A percentile compares a stretch with the other conserved stretches of the same genome.
Evolutionary conservation across 495 filamentous ascomycete genomes (phyloP).

Genomic region (Hypoxylon lienhwacheense): DNA sequence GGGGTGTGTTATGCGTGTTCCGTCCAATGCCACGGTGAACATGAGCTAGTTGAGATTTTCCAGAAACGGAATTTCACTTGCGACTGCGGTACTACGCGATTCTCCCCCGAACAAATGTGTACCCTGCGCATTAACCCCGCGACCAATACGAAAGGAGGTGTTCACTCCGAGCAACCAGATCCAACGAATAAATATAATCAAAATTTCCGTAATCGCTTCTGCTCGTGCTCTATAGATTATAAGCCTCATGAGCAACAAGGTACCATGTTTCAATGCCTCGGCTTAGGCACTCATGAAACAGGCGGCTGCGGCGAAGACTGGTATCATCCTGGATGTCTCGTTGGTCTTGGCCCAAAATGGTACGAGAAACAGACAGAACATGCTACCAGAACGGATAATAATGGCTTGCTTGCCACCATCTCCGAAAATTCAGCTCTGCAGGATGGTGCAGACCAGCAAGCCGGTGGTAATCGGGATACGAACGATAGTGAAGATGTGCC

Average conservation of each 20-base stretch:
- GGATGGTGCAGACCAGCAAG: slow-evolving; percentile 20
- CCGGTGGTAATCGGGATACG: slow-evolving; percentile 27
- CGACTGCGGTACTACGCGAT: slow-evolving; percentile 89
- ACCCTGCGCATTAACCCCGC: slow-evolving; percentile 71
- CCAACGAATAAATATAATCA: slow-evolving; percentile 86
- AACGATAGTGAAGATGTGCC: slow-evolving; percentile 54
- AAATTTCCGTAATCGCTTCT: slow-evolving; percentile 92
- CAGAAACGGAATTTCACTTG: slow-evolving; percentile 92
- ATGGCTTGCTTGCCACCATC: slow-evolving; percentile 42
- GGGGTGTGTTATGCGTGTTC: slow-evolving; percentile 96
- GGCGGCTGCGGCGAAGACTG: slow-evolving; percentile 97
- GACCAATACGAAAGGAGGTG: slow-evolving; percentile 72
- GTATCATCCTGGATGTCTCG: slow-evolving; percentile 95
- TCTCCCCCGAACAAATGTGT: slow-evolving; percentile 71
- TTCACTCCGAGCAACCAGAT: slow-evolving; percentile 72
- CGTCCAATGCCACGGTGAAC: slow-evolving; percentile 94
- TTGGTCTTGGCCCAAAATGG: slow-evolving; percentile 70
- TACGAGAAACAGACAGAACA: slow-evolving; percentile 54
- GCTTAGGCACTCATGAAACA: slow-evolving; percentile 73
- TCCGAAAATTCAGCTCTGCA: slow-evolving; percentile 39
- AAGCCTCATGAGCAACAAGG: slow-evolving; percentile 84
- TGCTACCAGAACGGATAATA: slow-evolving; percentile 17
- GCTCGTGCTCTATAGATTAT: slow-evolving; percentile 85
- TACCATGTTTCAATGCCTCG: slow-evolving; percentile 99
- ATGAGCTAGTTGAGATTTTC: slow-evolving; percentile 94